Evolutionary conservation across 2,329 filamentous ascomycete species (phyloP).

Genomic region (Talaromyces sp.): DNA sequence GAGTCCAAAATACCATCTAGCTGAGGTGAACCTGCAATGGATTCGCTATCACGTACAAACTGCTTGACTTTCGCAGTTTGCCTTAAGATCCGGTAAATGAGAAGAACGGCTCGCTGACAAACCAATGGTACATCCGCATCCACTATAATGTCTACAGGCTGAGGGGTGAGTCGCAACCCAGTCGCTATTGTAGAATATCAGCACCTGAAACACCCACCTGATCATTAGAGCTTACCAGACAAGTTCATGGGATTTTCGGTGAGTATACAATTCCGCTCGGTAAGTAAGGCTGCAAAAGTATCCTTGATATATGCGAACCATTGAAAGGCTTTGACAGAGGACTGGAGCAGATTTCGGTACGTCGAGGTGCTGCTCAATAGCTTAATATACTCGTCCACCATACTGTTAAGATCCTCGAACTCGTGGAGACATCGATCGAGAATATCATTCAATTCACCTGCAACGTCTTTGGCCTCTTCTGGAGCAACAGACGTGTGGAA

Average conservation of each 20-base stretch:
- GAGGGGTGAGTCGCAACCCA: neutral
- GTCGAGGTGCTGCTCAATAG: neutral
- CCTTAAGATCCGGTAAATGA: neutral
- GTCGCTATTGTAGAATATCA: neutral
- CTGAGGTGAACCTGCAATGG: neutral
- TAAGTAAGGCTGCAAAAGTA: neutral
- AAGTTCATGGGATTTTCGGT: neutral
- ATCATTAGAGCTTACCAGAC: neutral
- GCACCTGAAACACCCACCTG: neutral
- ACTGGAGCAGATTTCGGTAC: neutral
- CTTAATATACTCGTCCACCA: slow-evolving; percentile 1
- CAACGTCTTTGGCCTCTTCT: neutral
- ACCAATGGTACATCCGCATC: slow-evolving; percentile 4
- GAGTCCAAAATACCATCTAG: neutral
- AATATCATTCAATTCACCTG: neutral
- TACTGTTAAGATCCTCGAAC: neutral
- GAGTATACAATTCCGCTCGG: neutral
- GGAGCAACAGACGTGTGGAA: neutral
- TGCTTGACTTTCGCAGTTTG: neutral
- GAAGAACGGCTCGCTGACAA: neutral
- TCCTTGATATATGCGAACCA: slow-evolving; percentile 12
- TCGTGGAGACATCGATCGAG: neutral
- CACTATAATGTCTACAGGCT: neutral
- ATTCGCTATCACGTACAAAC: neutral
- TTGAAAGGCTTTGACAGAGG: neutral